A percentile compares a stretch with the other conserved stretches of the same genome.
phyloP scores from a whole-genome alignment of 352 stramenopile species.

The Phytophthora tentaculata region DNA sequence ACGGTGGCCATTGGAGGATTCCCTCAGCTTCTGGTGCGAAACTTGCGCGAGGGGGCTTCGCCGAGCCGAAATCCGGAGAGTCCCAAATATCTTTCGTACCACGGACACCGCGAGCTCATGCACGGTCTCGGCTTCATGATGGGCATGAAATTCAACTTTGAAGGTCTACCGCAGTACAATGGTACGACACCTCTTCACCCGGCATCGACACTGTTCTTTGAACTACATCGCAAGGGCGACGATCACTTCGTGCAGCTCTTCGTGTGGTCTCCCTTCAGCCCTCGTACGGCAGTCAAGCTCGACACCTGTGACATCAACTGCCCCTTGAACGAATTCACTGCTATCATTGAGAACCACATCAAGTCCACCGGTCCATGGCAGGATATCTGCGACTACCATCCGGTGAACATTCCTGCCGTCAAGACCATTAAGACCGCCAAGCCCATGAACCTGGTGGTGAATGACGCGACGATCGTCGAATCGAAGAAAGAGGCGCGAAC shows the following conservation, averaged over 20 bases:
- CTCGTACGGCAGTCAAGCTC: slow-evolving; percentile 61
- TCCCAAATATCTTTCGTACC: slow-evolving; percentile 82
- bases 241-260: slow-evolving; percentile 70
- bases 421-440: slow-evolving; percentile 31
- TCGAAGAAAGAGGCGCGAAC: slow-evolving; percentile 12
- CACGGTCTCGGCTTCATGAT: slow-evolving; percentile 83
- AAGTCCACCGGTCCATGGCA: slow-evolving; percentile 69
- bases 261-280: slow-evolving; percentile 71
- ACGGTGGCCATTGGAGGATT: slow-evolving; percentile 78
- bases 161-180: slow-evolving; percentile 63
- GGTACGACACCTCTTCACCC: slow-evolving; percentile 71
- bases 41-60: slow-evolving; percentile 54
- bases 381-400: slow-evolving; percentile 77
- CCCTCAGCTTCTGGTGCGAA: slow-evolving; percentile 64
- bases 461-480: slow-evolving; percentile 35
- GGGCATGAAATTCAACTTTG: slow-evolving; percentile 82
- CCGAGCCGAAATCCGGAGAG: slow-evolving; percentile 35
- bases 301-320: slow-evolving; percentile 66
- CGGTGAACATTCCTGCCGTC: slow-evolving; percentile 40
- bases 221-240: slow-evolving; percentile 52
- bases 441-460: slow-evolving; percentile 36
- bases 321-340: slow-evolving; percentile 58
- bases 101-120: slow-evolving; percentile 82
- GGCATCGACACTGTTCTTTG: slow-evolving; percentile 78
- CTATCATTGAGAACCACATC: slow-evolving; percentile 64